Conservation (phyloP, 208 protist species). For the Trypanosoma cruzi region DNA sequence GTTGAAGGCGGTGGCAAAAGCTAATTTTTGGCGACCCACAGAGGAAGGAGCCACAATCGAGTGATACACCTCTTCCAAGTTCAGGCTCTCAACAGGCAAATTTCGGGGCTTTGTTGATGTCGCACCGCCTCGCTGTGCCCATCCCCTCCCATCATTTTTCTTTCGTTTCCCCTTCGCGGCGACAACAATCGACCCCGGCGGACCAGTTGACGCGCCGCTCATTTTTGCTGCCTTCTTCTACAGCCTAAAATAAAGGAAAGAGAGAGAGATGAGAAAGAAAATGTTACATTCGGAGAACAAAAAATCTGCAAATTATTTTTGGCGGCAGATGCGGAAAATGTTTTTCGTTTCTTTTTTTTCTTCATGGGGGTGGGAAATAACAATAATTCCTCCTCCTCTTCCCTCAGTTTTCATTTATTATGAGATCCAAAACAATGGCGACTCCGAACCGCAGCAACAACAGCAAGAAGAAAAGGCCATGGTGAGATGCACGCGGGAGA, state of each 20-base stretch:
- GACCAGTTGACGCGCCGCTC: slow-evolving; percentile 13
- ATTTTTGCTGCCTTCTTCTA: slow-evolving; percentile 17
- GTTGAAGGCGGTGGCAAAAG: slow-evolving; percentile 40
- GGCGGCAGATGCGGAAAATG: no score
- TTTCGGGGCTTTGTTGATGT: background rate
- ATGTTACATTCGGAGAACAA: background rate
- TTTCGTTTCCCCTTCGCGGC: background rate
- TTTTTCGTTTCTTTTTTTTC: background rate
- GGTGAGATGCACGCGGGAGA: background rate
- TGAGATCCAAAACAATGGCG: background rate
- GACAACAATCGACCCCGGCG: slow-evolving; percentile 31
- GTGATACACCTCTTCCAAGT: slow-evolving; percentile 13
- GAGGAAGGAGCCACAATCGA: slow-evolving; percentile 2
- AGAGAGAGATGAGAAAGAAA: slow-evolving; percentile 20
- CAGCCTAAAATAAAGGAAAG: slow-evolving; percentile 8
- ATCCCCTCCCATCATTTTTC: background rate
- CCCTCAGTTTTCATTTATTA: no score
- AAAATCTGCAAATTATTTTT: slow-evolving; percentile 20
- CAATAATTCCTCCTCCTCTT: no score
- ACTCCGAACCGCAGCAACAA: background rate
- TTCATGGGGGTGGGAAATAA: no score
- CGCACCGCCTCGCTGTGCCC: background rate
- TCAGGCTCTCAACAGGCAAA: background rate
- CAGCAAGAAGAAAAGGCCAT: slow-evolving; percentile 4
- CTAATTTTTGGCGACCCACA: background rate